A percentile compares a stretch with the other conserved stretches of the same genome.
Conservation (phyloP, 345 rosid genomes). For the Nasturtium officinale region DNA sequence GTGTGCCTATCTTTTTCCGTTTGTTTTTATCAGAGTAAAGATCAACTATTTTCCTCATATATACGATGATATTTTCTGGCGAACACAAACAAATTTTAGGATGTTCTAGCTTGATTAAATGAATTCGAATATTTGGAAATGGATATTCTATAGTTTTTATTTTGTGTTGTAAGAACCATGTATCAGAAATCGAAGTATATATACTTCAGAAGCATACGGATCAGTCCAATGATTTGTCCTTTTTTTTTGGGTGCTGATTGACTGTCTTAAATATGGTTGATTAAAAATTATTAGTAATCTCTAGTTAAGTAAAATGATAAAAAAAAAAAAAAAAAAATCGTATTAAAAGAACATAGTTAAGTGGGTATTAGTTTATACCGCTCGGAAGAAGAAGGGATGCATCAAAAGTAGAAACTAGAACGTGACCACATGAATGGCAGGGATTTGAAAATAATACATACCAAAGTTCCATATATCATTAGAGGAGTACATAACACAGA, state of each 20-base stretch:
- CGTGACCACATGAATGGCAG: neutral
- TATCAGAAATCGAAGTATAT: neutral
- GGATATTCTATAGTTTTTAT: neutral
- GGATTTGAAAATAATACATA: slow-evolving; percentile 14
- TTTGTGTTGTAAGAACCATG: neutral
- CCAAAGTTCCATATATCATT: slow-evolving; percentile 23
- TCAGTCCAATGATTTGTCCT: no score
- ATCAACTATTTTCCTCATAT: neutral
- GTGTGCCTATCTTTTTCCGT: neutral
- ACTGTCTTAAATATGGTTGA: neutral
- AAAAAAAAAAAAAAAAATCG: no score
- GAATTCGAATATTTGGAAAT: neutral
- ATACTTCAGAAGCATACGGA: neutral
- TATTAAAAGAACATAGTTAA: neutral
- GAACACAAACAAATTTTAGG: neutral
- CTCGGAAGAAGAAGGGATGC: neutral
- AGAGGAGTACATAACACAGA: slow-evolving; percentile 11
- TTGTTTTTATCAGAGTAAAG: neutral
- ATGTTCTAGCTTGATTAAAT: neutral
- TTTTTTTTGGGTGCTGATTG: no score
- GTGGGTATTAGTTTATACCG: neutral
- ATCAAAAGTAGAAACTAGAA: slow-evolving; percentile 8
- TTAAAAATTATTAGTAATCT: neutral
- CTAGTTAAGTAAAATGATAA: neutral
- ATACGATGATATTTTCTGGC: neutral